phyloP scores from a whole-genome alignment of 352 stramenopile species.

The Paralagenidium karlingii region DNA sequence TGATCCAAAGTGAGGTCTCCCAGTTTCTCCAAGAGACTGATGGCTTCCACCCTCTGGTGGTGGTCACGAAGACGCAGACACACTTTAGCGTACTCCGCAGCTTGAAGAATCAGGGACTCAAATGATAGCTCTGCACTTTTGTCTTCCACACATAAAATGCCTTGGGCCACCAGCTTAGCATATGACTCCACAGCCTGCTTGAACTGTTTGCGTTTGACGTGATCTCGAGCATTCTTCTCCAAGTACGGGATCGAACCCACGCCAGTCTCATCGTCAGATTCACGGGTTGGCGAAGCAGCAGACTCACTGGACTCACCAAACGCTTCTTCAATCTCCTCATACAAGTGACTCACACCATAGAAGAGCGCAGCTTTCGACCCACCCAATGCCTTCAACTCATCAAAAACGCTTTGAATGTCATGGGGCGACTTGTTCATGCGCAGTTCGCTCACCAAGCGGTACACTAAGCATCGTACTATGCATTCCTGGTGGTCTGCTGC shows the following conservation, averaged over 20 bases:
- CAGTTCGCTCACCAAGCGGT: conserved; percentile 60
- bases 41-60: too few relatives aligned
- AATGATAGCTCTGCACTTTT: too few relatives aligned
- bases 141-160: not conserved
- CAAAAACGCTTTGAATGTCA: conserved; percentile 28
- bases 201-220: conserved; percentile 50
- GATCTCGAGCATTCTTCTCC: conserved; percentile 38
- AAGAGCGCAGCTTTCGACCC: conserved; percentile 68
- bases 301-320: conserved; percentile 27
- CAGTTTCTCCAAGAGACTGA: too few relatives aligned
- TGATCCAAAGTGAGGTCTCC: too few relatives aligned
- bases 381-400: conserved; percentile 33
- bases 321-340: conserved; percentile 40
- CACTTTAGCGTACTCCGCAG: too few relatives aligned
- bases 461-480: conserved; percentile 64
- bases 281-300: conserved; percentile 42
- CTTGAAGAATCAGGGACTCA: too few relatives aligned
- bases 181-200: conserved; percentile 32
- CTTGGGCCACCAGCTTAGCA: conserved; percentile 19
- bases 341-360: conserved; percentile 52
- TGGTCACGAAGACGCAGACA: too few relatives aligned
- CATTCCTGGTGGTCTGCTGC: conserved; percentile 46
- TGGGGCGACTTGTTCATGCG: conserved; percentile 16
- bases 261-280: too few relatives aligned
- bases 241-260: too few relatives aligned